These are phyloP conservation scores for Metschnikowia rubicola DNA, from an alignment of 805 yeast species.

Conservation along the genomic window DNA sequence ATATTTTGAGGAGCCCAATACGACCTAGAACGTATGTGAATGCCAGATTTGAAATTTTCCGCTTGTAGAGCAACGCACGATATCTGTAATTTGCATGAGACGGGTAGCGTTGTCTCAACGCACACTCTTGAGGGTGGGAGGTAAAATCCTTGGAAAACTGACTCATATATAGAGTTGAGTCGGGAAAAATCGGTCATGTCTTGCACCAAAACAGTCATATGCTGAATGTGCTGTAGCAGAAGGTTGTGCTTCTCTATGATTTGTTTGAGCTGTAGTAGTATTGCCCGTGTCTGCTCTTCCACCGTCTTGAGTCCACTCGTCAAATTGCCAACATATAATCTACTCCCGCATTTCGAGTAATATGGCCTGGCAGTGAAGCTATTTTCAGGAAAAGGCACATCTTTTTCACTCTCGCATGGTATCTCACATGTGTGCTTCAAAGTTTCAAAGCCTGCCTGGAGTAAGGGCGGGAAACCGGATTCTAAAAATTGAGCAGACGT, in stretches of 20 bases:
- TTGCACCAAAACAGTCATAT: constrained; percentile 55
- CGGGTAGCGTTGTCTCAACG: constrained; percentile 55
- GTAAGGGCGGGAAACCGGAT: constrained; percentile 2
- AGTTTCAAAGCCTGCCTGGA: not conserved
- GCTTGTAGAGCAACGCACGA: constrained; percentile 52
- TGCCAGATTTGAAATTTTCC: constrained; percentile 49
- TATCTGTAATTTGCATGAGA: constrained; percentile 43
- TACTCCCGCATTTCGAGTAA: not conserved
- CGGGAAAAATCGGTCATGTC: constrained; percentile 62
- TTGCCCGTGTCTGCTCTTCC: constrained; percentile 43
- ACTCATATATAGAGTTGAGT: constrained; percentile 60
- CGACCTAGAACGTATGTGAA: constrained; percentile 89
- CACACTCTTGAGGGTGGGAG: constrained; percentile 89
- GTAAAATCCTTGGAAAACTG: constrained; percentile 51
- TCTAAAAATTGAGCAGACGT: not conserved
- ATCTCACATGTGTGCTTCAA: constrained; percentile 1
- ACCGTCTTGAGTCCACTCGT: constrained; percentile 17
- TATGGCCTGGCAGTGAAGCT: no score
- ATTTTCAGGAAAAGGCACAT: no score
- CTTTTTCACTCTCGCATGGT: no score
- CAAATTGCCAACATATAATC: constrained; percentile 31
- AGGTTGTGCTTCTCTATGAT: constrained; percentile 30
- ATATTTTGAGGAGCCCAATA: constrained; percentile 99
- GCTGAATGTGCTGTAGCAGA: constrained; percentile 48
- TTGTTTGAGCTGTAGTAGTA: constrained; percentile 43